These are phyloP conservation scores for Boletus semigastroideus DNA, from an alignment of 1,284 basidiomycete species.

Conservation along the genomic window DNA sequence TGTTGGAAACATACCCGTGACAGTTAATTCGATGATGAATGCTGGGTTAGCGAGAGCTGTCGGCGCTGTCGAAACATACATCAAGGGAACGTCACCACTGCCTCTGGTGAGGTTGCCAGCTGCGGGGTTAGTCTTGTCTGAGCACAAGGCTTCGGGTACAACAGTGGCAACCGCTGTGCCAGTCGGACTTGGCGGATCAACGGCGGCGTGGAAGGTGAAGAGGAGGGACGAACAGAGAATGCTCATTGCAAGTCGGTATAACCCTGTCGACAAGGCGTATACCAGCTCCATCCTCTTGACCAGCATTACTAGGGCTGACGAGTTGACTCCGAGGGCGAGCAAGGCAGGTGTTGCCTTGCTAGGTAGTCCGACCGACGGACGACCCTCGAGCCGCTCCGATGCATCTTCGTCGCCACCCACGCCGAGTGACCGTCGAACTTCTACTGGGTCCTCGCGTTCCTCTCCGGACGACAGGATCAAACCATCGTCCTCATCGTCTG, in stretches of 20 bases:
- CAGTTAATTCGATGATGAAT: constrained; percentile 89
- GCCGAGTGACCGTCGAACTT: constrained; percentile 12
- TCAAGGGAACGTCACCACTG: constrained; percentile 61
- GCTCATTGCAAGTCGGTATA: constrained; percentile 52
- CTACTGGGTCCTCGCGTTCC: constrained; percentile 21
- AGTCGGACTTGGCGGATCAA: constrained; percentile 5
- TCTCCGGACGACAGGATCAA: constrained; percentile 22
- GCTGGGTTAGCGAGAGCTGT: constrained; percentile 69
- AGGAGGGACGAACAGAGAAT: constrained; percentile 56
- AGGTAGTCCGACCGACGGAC: constrained; percentile 13
- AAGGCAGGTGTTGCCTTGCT: constrained; percentile 2
- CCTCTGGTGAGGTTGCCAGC: constrained; percentile 70
- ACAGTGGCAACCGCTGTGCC: constrained; percentile 10
- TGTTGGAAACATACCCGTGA: constrained; percentile 82
- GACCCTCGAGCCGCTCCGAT: constrained; percentile 13
- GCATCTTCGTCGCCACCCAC: constrained; percentile 13
- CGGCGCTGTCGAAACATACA: constrained; percentile 66
- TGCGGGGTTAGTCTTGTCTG: constrained; percentile 54
- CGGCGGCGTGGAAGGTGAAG: constrained; percentile 53
- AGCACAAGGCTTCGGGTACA: constrained; percentile 36
- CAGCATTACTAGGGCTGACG: constrained; percentile 16
- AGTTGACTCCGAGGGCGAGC: constrained; percentile 16
- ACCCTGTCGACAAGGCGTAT: constrained; percentile 49
- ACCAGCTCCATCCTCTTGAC: constrained; percentile 46
- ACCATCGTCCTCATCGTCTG: constrained; percentile 43